Evolutionary conservation across 2,329 filamentous ascomycete species (phyloP).

Genomic region (Lachnellula arida): DNA sequence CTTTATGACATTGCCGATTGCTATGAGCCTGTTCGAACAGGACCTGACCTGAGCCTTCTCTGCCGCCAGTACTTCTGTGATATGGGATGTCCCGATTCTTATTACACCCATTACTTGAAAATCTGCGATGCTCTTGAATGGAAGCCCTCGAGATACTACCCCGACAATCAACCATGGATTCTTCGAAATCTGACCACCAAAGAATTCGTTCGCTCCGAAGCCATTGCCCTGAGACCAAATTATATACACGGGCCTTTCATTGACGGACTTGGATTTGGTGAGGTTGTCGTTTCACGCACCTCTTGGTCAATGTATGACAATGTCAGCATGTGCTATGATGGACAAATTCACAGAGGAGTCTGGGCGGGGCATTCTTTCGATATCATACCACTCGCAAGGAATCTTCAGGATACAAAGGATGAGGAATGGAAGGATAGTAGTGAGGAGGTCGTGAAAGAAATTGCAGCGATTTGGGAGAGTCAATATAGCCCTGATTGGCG

Average conservation of each 20-base stretch:
- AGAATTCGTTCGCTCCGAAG: not conserved
- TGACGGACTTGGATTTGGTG: not conserved
- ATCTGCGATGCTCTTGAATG: not conserved
- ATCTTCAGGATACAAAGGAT: not conserved
- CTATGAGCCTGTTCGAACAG: not conserved
- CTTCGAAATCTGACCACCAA: not conserved
- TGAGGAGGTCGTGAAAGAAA: not conserved
- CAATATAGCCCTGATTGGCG: not conserved
- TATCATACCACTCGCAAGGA: not conserved
- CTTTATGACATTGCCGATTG: not conserved
- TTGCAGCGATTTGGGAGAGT: not conserved
- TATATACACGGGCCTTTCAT: not conserved
- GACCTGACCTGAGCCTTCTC: not conserved
- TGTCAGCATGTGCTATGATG: not conserved
- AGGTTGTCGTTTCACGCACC: not conserved
- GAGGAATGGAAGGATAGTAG: not conserved
- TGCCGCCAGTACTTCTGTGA: not conserved
- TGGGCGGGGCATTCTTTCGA: not conserved
- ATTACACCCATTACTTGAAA: not conserved
- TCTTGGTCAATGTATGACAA: not conserved
- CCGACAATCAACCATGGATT: not conserved
- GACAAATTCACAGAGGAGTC: not conserved
- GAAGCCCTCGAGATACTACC: not conserved
- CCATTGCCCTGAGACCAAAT: not conserved
- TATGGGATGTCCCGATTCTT: not conserved